Conservation (phyloP, 352 stramenopile genomes). For the Phytophthora vignae region DNA sequence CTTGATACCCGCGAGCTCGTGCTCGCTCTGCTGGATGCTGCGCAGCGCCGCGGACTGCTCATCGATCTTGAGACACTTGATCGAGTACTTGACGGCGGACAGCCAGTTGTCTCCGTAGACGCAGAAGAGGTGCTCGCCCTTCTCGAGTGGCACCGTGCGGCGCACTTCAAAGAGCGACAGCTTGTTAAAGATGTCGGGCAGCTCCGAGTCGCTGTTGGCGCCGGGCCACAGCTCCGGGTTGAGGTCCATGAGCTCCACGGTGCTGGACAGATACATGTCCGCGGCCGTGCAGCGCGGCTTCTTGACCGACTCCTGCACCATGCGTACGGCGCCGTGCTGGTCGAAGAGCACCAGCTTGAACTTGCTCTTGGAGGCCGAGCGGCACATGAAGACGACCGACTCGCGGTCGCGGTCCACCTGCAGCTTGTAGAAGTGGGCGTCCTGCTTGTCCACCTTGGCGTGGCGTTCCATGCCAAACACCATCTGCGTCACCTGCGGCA, state of each 20-base stretch:
- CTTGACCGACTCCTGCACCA: conserved; percentile 87
- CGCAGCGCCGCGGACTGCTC: conserved; percentile 56
- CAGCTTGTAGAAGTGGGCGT: conserved; percentile 89
- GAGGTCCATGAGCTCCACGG: conserved; percentile 89
- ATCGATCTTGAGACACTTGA: conserved; percentile 87
- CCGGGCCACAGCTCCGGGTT: conserved; percentile 79
- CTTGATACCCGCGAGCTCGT: conserved; percentile 80
- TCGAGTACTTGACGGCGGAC: conserved; percentile 88
- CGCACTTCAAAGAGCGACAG: conserved; percentile 87
- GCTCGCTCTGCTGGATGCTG: conserved; percentile 78
- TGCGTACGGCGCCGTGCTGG: conserved; percentile 73
- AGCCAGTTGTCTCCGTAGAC: conserved; percentile 93
- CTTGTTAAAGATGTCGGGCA: conserved; percentile 88
- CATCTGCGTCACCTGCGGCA: conserved; percentile 68
- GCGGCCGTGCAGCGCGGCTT: conserved; percentile 83
- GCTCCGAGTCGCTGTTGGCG: conserved; percentile 66
- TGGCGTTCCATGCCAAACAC: conserved; percentile 77
- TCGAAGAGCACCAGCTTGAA: conserved; percentile 92
- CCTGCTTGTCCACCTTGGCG: conserved; percentile 88
- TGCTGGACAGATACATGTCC: conserved; percentile 88
- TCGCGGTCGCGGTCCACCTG: conserved; percentile 75
- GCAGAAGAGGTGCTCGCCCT: conserved; percentile 86
- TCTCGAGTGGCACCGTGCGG: conserved; percentile 77
- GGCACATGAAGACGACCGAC: conserved; percentile 86
- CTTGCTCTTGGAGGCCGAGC: conserved; percentile 85